phyloP scores from a whole-genome alignment of 177 flowering plant genomes.

The Vitis hybrid region DNA sequence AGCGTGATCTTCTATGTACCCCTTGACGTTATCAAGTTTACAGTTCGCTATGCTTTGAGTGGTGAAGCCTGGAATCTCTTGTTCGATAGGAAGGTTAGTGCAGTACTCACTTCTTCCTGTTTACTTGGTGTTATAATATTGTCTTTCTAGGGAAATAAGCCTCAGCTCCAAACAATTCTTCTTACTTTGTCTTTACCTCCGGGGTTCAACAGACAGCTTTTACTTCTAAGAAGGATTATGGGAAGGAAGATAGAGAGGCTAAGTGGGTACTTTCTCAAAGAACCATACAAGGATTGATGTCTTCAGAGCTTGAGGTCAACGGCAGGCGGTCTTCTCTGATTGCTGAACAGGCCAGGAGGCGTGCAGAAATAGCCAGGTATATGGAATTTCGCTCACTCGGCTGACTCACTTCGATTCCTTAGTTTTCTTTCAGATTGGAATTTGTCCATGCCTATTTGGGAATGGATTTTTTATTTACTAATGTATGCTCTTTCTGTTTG shows the following conservation, averaged over 20 bases:
- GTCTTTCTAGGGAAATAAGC: neutral
- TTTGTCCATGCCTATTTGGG: neutral
- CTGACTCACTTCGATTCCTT: neutral
- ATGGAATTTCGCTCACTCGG: neutral
- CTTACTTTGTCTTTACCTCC: neutral
- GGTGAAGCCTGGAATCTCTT: constrained; percentile 85
- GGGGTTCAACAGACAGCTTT: constrained; percentile 64
- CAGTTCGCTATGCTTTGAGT: constrained; percentile 66
- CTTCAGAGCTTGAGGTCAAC: constrained; percentile 45
- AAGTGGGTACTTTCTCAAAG: constrained; percentile 77
- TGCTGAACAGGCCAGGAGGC: constrained; percentile 77
- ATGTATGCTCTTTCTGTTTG: neutral
- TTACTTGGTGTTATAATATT: neutral
- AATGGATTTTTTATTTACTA: too few species aligned
- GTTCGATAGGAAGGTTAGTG: constrained; percentile 73
- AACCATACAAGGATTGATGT: constrained; percentile 52
- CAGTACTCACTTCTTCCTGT: constrained; percentile 1
- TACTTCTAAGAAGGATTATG: constrained; percentile 74
- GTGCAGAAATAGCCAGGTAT: constrained; percentile 94
- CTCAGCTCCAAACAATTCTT: constrained; percentile 4
- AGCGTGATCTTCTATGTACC: constrained; percentile 74
- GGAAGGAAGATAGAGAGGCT: constrained; percentile 77
- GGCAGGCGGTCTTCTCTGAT: constrained; percentile 61
- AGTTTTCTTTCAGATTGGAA: neutral
- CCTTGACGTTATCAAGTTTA: constrained; percentile 73